These are phyloP conservation scores for Pluteus cervinus DNA, from an alignment of 768 basidiomycete species.

Conservation along the genomic window DNA sequence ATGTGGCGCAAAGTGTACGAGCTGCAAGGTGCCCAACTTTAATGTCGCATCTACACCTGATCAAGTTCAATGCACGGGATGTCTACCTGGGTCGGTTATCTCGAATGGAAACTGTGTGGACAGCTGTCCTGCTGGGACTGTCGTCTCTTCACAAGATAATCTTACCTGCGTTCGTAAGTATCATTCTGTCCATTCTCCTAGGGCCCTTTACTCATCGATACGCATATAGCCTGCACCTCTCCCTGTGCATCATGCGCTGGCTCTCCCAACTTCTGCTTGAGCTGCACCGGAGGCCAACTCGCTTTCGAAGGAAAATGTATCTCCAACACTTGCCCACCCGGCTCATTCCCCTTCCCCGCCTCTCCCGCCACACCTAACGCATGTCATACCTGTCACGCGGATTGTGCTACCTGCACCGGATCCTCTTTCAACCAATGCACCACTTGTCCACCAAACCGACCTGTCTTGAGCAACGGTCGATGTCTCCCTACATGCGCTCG, in stretches of 20 bases:
- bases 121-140: conserved; percentile 68
- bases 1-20: conserved; percentile 78
- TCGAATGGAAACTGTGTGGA: conserved; percentile 64
- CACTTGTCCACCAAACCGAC: conserved; percentile 58
- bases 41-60: conserved; percentile 57
- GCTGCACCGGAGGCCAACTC: conserved; percentile 61
- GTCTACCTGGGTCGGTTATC: conserved; percentile 71
- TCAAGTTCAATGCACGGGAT: conserved; percentile 69
- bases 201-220: conserved; percentile 4
- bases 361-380: conserved; percentile 19
- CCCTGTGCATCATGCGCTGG: conserved; percentile 70
- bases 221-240: conserved; percentile 30
- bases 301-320: conserved; percentile 74
- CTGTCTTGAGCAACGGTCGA: conserved; percentile 69
- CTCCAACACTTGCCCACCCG: conserved; percentile 61
- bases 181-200: background rate
- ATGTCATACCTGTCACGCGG: conserved; percentile 78
- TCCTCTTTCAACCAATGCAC: conserved; percentile 73
- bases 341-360: conserved; percentile 55
- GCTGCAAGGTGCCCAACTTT: conserved; percentile 72
- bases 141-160: conserved; percentile 66
- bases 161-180: conserved; percentile 67
- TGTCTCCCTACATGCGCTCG: conserved; percentile 76
- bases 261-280: conserved; percentile 63
- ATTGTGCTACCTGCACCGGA: conserved; percentile 83